Percentiles rank a stretch among this genome's conserved stretches.
phyloP scores from a whole-genome alignment of 2,329 filamentous ascomycete genomes.

The Colletotrichum graminicola region DNA sequence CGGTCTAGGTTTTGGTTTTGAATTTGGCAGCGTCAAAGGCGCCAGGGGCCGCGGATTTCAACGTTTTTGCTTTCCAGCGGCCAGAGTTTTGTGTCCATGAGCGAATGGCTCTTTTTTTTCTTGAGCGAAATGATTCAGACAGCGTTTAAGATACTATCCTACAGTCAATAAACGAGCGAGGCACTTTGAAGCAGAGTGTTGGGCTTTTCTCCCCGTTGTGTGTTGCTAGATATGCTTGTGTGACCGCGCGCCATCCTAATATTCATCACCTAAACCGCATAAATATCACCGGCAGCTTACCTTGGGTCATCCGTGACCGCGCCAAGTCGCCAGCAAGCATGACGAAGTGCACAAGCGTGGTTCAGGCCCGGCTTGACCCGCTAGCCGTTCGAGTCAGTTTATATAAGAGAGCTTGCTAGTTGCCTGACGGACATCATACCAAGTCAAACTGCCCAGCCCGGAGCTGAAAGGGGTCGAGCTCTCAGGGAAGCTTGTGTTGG shows the following conservation, averaged over 20 bases:
- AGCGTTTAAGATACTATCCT: background rate
- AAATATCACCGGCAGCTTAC: background rate
- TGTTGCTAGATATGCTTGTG: background rate
- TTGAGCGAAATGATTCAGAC: background rate
- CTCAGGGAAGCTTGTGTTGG: constrained; percentile 6
- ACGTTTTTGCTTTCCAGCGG: background rate
- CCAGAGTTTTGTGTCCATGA: background rate
- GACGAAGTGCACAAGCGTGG: background rate
- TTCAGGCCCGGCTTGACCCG: background rate
- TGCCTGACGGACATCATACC: constrained; percentile 22
- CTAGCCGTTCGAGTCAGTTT: constrained; percentile 19
- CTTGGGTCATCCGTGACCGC: too few species aligned
- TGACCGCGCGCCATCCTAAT: background rate
- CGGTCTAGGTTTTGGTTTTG: constrained; percentile 17
- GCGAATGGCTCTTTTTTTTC: background rate
- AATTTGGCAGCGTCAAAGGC: background rate
- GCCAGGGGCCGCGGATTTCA: background rate
- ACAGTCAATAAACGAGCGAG: too few species aligned
- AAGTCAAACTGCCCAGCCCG: background rate
- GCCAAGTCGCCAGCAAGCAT: background rate
- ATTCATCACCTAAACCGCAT: background rate
- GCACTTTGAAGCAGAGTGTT: too few species aligned
- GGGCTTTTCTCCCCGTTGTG: too few species aligned
- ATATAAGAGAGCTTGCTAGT: constrained; percentile 13
- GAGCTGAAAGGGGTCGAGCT: background rate